Evolutionary conservation across 768 basidiomycete species (phyloP).

Genomic region (Lenzites betulinus): DNA sequence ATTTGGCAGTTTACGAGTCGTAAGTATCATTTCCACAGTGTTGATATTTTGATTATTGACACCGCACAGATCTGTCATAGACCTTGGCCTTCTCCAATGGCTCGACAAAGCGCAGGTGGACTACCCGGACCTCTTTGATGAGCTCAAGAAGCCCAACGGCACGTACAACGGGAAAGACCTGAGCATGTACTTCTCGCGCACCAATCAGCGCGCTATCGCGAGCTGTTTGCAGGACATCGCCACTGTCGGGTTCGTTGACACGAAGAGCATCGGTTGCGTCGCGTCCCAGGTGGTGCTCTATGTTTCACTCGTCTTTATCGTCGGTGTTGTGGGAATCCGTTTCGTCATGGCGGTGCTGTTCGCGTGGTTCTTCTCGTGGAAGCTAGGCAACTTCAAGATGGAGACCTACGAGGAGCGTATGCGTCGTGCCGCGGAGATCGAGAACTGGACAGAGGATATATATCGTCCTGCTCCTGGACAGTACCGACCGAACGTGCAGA

Average conservation of each 20-base stretch:
- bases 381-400: slow-evolving; percentile 87
- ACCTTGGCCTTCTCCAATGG: slow-evolving; percentile 84
- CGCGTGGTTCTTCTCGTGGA: slow-evolving; percentile 98
- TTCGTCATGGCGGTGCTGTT: slow-evolving; percentile 98
- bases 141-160: slow-evolving; percentile 66
- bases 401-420: slow-evolving; percentile 94
- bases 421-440: slow-evolving; percentile 87
- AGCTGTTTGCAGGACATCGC: slow-evolving; percentile 85
- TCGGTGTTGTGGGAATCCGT: slow-evolving; percentile 93
- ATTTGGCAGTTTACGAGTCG: slow-evolving; percentile 94
- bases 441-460: slow-evolving; percentile 96
- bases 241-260: slow-evolving; percentile 93
- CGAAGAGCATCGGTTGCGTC: slow-evolving; percentile 92
- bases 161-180: slow-evolving; percentile 84
- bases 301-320: slow-evolving; percentile 94
- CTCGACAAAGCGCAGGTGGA: slow-evolving; percentile 77
- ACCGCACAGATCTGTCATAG: slow-evolving; percentile 73
- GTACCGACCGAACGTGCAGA: slow-evolving; percentile 86
- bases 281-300: slow-evolving; percentile 94
- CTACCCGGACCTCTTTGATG: slow-evolving; percentile 83
- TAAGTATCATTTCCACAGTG: slow-evolving; percentile 44
- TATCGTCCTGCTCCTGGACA: slow-evolving; percentile 90
- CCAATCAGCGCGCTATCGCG: slow-evolving; percentile 64
- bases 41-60: background rate
- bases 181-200: slow-evolving; percentile 81